Percentiles rank a stretch among this genome's conserved stretches.
Conservation (phyloP, 345 rosid genomes). For the Hypericum perforatum region DNA sequence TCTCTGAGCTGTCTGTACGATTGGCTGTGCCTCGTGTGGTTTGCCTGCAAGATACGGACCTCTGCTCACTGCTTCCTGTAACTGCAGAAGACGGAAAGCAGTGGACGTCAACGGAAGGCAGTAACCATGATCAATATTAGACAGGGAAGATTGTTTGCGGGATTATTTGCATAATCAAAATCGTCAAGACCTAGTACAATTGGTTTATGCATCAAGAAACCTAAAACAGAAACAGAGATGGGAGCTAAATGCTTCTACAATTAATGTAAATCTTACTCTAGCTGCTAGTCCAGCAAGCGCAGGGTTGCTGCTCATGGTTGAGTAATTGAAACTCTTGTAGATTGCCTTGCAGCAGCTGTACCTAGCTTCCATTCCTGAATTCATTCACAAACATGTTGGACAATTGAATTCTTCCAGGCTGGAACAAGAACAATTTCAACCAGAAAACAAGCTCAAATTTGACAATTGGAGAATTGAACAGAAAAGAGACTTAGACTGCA, state of each 20-base stretch:
- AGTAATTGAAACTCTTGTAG: constrained; percentile 39
- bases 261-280: constrained; percentile 39
- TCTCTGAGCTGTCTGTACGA: constrained; percentile 69
- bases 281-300: constrained; percentile 37
- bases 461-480: too few species aligned
- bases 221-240: not conserved
- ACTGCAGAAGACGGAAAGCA: constrained; percentile 27
- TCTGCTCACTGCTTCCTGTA: constrained; percentile 71
- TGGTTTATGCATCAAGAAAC: too few species aligned
- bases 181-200: too few species aligned
- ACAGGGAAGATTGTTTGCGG: too few species aligned
- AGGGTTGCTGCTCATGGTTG: constrained; percentile 48
- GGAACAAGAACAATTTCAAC: too few species aligned
- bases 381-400: not conserved
- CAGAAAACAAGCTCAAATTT: too few species aligned
- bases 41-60: constrained; percentile 60
- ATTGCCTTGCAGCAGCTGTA: constrained; percentile 73
- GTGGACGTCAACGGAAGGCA: too few species aligned
- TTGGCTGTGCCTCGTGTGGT: constrained; percentile 49
- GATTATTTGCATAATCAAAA: too few species aligned
- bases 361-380: constrained; percentile 73
- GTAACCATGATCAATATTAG: too few species aligned
- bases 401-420: too few species aligned
- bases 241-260: not conserved
- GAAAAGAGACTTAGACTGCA: too few species aligned